Evolutionary conservation across 225 moss, liverwort and hornwort genomes (phyloP), one percentile per base, ranked within the genome.

Genomic region (Physcomitrellopsis africana): DNA sequence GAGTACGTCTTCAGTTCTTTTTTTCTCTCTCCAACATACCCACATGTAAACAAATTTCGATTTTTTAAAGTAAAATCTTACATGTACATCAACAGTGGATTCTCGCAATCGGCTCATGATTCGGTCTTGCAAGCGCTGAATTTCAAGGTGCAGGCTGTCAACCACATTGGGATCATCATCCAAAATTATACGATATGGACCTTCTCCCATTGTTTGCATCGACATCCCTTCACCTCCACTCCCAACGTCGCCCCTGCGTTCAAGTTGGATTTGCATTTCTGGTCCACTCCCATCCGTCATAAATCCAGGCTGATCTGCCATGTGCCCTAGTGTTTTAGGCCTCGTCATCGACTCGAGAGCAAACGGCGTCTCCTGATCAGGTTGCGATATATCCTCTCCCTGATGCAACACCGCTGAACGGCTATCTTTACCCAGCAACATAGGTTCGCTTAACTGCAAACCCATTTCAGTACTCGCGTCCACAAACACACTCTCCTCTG

Each of bases 291-390:
- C 81, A 54, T 85, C 76, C 63, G 51, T 67, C 43, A 72, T 63
- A 64, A 43, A 79, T 44, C 84, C 67, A 47, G 89, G 82, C 56
- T 92, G 5, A 37, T 37, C 92, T 29, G 78, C 54, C 77, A 55
- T 58, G 73, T 79, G 68, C 53, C 82, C 83, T 53, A 85, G 79
- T 9, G 80, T 79, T 59, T 86, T 84, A 76, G 97, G 92, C 81
- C 97, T 87, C 48, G 91, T 82, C 13, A 94, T 92, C 57, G 94
- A 97, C 69, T 93, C 97, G 59, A 94, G 80, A 49, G 94, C 94
- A 79, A 94, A 93, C 17, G 94, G 90, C 26, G 97, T 90, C 80
- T 97, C 97, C 97, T 93, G 91, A 69, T 97, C 96, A 72, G 88
- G 88, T 77, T 94, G 96, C 24, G 85, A 86, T 51, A 80, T 68